Base-by-base conservation (phyloP, 2,329 filamentous ascomycete genomes). In the Coccinonectria pachysandricola region DNA sequence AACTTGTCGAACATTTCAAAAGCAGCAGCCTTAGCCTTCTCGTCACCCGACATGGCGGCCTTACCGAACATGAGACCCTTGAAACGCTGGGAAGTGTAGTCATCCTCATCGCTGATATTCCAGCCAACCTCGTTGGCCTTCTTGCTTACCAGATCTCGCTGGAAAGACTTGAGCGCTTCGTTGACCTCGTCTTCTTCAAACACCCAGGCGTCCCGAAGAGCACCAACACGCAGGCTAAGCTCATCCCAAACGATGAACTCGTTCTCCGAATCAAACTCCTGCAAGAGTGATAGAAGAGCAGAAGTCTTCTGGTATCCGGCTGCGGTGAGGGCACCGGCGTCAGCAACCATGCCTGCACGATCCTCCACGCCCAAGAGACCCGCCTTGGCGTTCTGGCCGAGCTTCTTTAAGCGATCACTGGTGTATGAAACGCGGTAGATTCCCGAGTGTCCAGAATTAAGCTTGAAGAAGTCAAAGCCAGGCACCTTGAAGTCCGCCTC, bases 241-340 rank as follows among this genome's bases (percentile, higher is more conserved):
- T 95, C 87, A 41, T 84, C 86, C 88, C 88, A 96, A 3, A 96
- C 88, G 19, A 95, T 83, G 40, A 86, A 95, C 46, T 93, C 83
- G 1, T 75, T 65, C 60, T 96, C 88, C 2, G 75, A 68, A 47
- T 78, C 73, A 50, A 96, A 91, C 25, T 81, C 78, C 53, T 92
- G 82, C 28, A 96, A 67, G 9, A 96, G 68, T 28, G 80, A 86
- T 21, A 96, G 60, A 27, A 94, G 70, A 8, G 85, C 86, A 10
- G 87, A 93, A 1, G 88, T 94, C 65, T 84, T 92, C 54, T 93
- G 84, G 54, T 93, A 93, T 16, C 88, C 88, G 24, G 87, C 91
- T 18, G 82, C 73, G 27, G 88, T 84, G 42, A 96, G 68, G 15
- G 88, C 85, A 43, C 85, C 86, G 4, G 88, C 86, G 55, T 96